Base-by-base conservation (phyloP, 1,139 yeast species). In the Waltiozyma sp. region DNA sequence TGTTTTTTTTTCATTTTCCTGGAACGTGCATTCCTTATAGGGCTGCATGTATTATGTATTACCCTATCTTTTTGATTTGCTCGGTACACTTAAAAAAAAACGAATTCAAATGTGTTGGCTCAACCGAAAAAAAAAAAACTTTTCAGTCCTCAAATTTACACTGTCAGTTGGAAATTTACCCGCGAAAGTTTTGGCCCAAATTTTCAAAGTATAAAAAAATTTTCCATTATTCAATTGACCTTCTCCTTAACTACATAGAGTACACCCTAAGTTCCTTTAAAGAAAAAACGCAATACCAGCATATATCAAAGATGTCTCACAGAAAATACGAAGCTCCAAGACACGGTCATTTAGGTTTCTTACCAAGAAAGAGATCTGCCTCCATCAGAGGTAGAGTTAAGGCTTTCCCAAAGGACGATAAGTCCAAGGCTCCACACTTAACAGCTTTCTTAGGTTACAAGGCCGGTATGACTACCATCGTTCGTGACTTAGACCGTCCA, bases 391-490 rank as follows among this genome's bases (percentile, higher is more conserved):
- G 96, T 74, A 88, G 86, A 78, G 94, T 89, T 68, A 89, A 88
- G 87, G 77, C 98, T 53, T 93, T 91, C 95, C 98, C 99, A 69
- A 87, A 84, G 80, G 98, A 93, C 72, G 95, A 86, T 72, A 81
- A 85, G 76, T 72, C 95, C 62, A 91, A 91, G 84, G 95, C 98
- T 65, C 96, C 89, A 65, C 95, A 95, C 71, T 80, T 93, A 73
- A 91, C 98, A 62, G 96, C 98, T 62, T 91, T 91, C 93, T 82
- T 91, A 65, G 98, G 98, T 77, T 70, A 69, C 72, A 89, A 91
- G 82, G 98, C 98, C 62, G 98, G 98, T 86, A 91, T 91, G 98
- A 83, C 98, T 76, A 91, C 98, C 75, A 87, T 88, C 65, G 98
- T 91, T 68, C 89, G 98, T 80, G 98, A 91, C 78, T 84, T 91